Percentiles rank a stretch among this genome's conserved stretches.
Evolutionary conservation across 768 basidiomycete species (phyloP).

Genomic region (Pleurotus ostreatus): DNA sequence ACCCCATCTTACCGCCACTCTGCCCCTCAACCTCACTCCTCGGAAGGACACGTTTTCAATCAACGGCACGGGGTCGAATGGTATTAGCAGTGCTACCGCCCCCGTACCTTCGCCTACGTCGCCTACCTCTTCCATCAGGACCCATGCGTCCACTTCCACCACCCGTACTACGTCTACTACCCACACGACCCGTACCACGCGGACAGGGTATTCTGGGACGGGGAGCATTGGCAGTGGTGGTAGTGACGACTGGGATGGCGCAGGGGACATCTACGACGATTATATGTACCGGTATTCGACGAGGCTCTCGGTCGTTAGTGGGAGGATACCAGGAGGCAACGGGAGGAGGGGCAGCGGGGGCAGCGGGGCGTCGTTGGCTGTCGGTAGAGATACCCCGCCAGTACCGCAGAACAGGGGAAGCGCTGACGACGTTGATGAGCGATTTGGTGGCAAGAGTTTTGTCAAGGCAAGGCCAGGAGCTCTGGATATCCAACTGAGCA

Average conservation of each 20-base stretch:
- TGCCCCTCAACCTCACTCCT: background rate
- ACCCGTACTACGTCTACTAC: background rate
- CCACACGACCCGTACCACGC: background rate
- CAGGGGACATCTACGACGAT: conserved; percentile 74
- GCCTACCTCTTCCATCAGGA: background rate
- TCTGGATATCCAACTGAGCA: background rate
- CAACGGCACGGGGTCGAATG: background rate
- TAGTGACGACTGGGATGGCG: conserved; percentile 58
- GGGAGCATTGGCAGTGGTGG: background rate
- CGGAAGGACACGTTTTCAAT: background rate
- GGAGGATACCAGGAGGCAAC: background rate
- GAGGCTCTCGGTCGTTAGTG: conserved; percentile 41
- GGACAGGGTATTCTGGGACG: background rate
- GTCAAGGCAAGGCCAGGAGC: conserved; percentile 15
- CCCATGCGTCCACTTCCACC: background rate
- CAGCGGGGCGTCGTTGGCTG: background rate
- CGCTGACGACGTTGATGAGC: conserved; percentile 14
- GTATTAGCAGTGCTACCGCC: no score
- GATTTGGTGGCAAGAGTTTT: conserved; percentile 11
- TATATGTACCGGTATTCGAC: conserved; percentile 57
- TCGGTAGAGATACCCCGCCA: conserved; percentile 4
- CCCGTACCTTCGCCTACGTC: background rate
- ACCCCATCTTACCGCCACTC: background rate
- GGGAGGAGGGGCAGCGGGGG: background rate
- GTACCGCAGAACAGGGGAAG: conserved; percentile 8